Evolutionary conservation across 176 grass and related monocot genomes (phyloP).

Genomic region (Lolium perenne): DNA sequence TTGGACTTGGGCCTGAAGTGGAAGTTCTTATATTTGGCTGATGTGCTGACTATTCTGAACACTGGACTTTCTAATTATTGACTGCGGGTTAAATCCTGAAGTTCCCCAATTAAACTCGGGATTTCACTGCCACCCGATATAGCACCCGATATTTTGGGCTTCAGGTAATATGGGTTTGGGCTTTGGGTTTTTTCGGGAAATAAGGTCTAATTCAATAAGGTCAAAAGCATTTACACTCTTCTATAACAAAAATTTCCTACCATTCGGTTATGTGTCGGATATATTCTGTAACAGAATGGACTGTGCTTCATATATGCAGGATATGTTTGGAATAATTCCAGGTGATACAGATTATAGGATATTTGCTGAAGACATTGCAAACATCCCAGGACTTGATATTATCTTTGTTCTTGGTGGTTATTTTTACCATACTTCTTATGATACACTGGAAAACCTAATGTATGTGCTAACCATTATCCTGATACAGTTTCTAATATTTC

Average conservation of each 20-base stretch:
- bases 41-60: too few species aligned
- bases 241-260: neutral
- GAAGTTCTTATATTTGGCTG: too few species aligned
- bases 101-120: too few species aligned
- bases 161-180: too few species aligned
- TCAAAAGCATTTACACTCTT: neutral
- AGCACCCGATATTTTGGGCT: too few species aligned
- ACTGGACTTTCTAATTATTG: too few species aligned
- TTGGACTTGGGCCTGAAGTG: too few species aligned
- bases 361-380: conserved; percentile 89
- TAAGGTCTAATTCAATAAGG: too few species aligned
- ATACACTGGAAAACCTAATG: conserved; percentile 91
- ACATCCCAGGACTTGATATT: conserved; percentile 98
- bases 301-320: conserved; percentile 59
- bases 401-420: conserved; percentile 99
- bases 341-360: conserved; percentile 99
- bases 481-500: conserved; percentile 28
- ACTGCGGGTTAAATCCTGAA: too few species aligned
- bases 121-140: too few species aligned
- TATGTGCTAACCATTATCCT: conserved; percentile 51
- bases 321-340: conserved; percentile 98
- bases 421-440: conserved; percentile 97
- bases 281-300: neutral
- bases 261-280: neutral
- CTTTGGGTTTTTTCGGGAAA: too few species aligned